These are phyloP conservation scores for Thalassia testudinum DNA, from an alignment of 116 monocot species.

Conservation along the genomic window DNA sequence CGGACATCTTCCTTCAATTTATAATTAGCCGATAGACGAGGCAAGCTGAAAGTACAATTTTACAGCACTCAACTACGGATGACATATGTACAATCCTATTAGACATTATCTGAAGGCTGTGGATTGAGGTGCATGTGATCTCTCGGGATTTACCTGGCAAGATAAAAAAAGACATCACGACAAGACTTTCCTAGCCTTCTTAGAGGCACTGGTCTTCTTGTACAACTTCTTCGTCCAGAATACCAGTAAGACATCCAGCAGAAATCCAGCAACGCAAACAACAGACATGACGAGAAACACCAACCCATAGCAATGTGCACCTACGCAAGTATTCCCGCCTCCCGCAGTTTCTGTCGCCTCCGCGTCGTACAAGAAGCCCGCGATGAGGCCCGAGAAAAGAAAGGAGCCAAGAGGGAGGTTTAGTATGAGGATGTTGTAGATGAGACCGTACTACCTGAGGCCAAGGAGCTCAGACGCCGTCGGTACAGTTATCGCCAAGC, in stretches of 20 bases:
- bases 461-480: constrained; percentile 88
- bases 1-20: too few species aligned
- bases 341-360: constrained; percentile 39
- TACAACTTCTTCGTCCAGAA: constrained; percentile 52
- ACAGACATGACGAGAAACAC: constrained; percentile 80
- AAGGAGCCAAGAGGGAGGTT: constrained; percentile 95
- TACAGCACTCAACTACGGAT: too few species aligned
- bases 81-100: too few species aligned
- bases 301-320: constrained; percentile 74
- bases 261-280: constrained; percentile 60
- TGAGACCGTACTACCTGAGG: constrained; percentile 79
- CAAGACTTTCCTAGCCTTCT: constrained; percentile 20
- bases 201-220: constrained; percentile 33
- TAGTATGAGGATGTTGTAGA: constrained; percentile 92
- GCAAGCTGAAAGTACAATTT: too few species aligned
- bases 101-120: too few species aligned
- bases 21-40: too few species aligned
- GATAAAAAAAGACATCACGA: too few species aligned
- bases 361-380: constrained; percentile 73
- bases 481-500: constrained; percentile 71
- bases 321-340: constrained; percentile 63
- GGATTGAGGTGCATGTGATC: too few species aligned
- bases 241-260: constrained; percentile 43
- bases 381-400: constrained; percentile 93
- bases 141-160: too few species aligned